These are phyloP conservation scores for Prunus kanzakura DNA, from an alignment of 306 rosid species.

Conservation along the genomic window DNA sequence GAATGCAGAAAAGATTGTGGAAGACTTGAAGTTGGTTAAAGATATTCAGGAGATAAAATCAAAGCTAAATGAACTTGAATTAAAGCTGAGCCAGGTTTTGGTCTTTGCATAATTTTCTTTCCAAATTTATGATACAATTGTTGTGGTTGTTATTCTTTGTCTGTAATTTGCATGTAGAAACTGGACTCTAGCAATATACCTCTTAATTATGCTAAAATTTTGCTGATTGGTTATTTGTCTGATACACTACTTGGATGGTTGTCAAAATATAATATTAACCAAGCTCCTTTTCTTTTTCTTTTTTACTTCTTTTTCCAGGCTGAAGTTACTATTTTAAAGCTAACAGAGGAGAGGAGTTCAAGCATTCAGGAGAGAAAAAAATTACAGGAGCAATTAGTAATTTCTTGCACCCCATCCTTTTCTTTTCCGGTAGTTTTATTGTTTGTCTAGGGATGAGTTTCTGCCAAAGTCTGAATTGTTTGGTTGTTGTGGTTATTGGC, in stretches of 20 bases:
- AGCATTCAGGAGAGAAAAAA: constrained; percentile 50
- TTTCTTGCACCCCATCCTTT: constrained; percentile 17
- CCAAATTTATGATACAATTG: constrained; percentile 13
- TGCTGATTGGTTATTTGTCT: neutral
- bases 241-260: neutral
- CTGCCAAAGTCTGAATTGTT: neutral
- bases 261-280: neutral
- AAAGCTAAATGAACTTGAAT: constrained; percentile 63
- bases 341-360: constrained; percentile 64
- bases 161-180: neutral
- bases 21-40: constrained; percentile 48
- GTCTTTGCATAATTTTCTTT: constrained; percentile 24
- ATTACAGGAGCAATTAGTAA: constrained; percentile 59
- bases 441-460: neutral
- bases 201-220: neutral
- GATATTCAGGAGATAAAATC: constrained; percentile 74
- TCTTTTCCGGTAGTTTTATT: neutral
- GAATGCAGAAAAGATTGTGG: constrained; percentile 27
- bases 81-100: constrained; percentile 74
- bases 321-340: constrained; percentile 50
- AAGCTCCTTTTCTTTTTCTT: constrained; percentile 31
- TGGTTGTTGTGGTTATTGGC: neutral
- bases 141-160: neutral
- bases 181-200: neutral
- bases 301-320: constrained; percentile 42